These are phyloP conservation scores for Plasmodium inui DNA, from an alignment of 169 alveolate species.

Conservation along the genomic window DNA sequence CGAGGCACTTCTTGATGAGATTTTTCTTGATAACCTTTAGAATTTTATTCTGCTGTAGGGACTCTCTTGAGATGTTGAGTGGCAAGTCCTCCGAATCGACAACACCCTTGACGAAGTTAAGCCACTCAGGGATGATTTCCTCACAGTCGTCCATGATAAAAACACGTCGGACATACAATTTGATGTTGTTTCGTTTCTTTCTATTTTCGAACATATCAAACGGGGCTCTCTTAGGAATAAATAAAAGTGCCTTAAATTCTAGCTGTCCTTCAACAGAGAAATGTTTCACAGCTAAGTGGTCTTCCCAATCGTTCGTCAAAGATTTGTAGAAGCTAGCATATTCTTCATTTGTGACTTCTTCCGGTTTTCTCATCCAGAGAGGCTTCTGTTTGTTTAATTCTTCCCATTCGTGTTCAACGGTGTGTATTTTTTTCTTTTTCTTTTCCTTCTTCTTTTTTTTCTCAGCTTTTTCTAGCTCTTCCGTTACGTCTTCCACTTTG, in stretches of 20 bases:
- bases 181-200: conserved; percentile 99
- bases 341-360: conserved; percentile 98
- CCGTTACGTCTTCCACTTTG: conserved; percentile 86
- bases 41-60: conserved; percentile 98
- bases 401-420: conserved; percentile 97
- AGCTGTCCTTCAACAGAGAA: conserved; percentile 99
- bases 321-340: conserved; percentile 99
- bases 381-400: conserved; percentile 99
- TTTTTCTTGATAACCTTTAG: conserved; percentile 98
- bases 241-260: conserved; percentile 98
- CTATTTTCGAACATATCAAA: conserved; percentile 99
- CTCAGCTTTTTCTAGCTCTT: conserved; percentile 62
- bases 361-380: conserved; percentile 99
- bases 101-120: conserved; percentile 98
- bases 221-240: conserved; percentile 99
- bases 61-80: conserved; percentile 98
- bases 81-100: conserved; percentile 99
- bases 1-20: conserved; percentile 98
- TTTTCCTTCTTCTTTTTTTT: conserved; percentile 88
- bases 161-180: conserved; percentile 99
- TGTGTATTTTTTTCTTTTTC: conserved; percentile 98
- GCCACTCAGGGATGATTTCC: conserved; percentile 99
- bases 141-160: conserved; percentile 99
- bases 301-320: conserved; percentile 99
- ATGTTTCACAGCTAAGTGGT: conserved; percentile 98